These are phyloP conservation scores for Medicago ruthenica DNA, from an alignment of 306 rosid genomes.

Conservation along the genomic window DNA sequence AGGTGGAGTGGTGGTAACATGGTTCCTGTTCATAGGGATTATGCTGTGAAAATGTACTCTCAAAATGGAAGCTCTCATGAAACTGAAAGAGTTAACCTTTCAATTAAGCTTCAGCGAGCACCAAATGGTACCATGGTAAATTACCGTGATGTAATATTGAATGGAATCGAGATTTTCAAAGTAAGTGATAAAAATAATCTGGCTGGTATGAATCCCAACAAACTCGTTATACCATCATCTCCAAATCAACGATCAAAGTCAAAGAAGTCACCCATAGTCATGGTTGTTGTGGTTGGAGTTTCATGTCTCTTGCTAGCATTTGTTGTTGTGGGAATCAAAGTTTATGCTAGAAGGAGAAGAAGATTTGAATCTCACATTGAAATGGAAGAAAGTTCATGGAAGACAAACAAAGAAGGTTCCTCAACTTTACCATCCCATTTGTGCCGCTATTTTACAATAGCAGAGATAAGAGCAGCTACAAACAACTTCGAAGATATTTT, in stretches of 20 bases:
- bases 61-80: too few species aligned
- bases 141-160: too few species aligned
- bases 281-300: not conserved
- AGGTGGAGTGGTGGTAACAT: not conserved
- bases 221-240: not conserved
- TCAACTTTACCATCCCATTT: not conserved
- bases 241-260: not conserved
- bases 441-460: not conserved
- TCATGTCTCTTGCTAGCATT: not conserved
- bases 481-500: not conserved
- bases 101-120: too few species aligned
- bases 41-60: not conserved
- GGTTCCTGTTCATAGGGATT: not conserved
- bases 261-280: not conserved
- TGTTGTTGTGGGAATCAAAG: not conserved
- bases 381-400: too few species aligned
- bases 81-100: too few species aligned
- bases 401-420: not conserved
- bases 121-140: too few species aligned
- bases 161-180: too few species aligned
- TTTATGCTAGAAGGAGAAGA: not conserved
- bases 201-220: not conserved
- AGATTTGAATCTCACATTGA: too few species aligned
- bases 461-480: not conserved
- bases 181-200: too few species aligned